Percentiles rank a stretch among this genome's conserved stretches.
These are phyloP conservation scores for Talaromyces borbonicus DNA, from an alignment of 495 filamentous ascomycete genomes.

Conservation along the genomic window DNA sequence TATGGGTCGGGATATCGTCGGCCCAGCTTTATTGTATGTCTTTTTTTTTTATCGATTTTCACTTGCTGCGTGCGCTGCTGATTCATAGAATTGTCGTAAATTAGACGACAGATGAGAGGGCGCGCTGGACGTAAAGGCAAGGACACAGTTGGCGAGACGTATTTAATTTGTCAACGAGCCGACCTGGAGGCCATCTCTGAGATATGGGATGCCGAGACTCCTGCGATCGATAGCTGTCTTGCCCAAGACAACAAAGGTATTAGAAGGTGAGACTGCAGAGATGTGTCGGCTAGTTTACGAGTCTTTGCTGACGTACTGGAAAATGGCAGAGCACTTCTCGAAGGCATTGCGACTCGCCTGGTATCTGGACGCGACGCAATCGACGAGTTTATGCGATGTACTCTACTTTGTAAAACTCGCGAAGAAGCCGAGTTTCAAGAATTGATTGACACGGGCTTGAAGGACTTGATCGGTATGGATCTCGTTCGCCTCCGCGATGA, in stretches of 20 bases:
- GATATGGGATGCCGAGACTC: conserved; percentile 64
- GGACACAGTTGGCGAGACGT: conserved; percentile 72
- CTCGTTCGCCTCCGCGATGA: conserved; percentile 20
- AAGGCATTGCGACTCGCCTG: conserved; percentile 62
- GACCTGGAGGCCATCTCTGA: conserved; percentile 62
- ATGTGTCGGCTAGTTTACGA: conserved; percentile 6
- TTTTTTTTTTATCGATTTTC: background rate
- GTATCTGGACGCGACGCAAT: conserved; percentile 60
- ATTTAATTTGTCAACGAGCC: conserved; percentile 60
- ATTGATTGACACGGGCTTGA: conserved; percentile 49
- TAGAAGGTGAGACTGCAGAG: too few relatives aligned
- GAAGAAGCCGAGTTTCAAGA: conserved; percentile 30
- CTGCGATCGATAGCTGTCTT: conserved; percentile 59
- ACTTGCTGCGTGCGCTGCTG: conserved; percentile 4
- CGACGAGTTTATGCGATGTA: conserved; percentile 60
- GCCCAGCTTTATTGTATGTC: conserved; percentile 62
- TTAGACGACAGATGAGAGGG: conserved; percentile 73
- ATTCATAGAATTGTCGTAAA: too few relatives aligned
- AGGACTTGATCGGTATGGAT: conserved; percentile 33
- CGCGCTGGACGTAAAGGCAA: conserved; percentile 77
- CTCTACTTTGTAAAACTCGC: conserved; percentile 50
- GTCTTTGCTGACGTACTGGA: conserved; percentile 9
- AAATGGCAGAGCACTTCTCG: conserved; percentile 51
- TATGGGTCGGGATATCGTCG: conserved; percentile 70
- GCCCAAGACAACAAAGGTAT: conserved; percentile 59